These are phyloP conservation scores for Phaeosphaeria sp. DNA, from an alignment of 2,329 filamentous ascomycete species.

Conservation along the genomic window DNA sequence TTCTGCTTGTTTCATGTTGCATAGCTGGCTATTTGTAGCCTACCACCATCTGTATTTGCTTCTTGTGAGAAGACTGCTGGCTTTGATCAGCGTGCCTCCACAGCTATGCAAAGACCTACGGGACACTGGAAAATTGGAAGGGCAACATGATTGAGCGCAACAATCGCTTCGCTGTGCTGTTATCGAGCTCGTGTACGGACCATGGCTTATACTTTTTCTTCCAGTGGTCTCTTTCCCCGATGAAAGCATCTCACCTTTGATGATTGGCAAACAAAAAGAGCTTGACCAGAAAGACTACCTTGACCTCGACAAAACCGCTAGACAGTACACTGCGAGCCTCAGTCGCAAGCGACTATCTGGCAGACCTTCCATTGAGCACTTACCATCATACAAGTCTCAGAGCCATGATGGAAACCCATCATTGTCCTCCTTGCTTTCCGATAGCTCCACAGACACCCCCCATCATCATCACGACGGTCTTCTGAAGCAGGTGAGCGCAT, in stretches of 20 bases:
- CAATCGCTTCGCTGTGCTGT: too few relatives aligned
- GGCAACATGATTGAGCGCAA: not conserved
- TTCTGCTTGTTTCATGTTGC: not conserved
- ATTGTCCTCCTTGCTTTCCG: slow-evolving; percentile 37
- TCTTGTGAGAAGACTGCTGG: not conserved
- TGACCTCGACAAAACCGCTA: slow-evolving; percentile 47
- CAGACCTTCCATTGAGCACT: slow-evolving; percentile 46
- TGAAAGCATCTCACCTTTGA: slow-evolving; percentile 56
- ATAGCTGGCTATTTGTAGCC: not conserved
- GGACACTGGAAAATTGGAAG: too few relatives aligned
- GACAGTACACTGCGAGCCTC: slow-evolving; percentile 48
- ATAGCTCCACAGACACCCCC: slow-evolving; percentile 35
- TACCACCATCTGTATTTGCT: too few relatives aligned
- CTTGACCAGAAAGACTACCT: slow-evolving; percentile 52
- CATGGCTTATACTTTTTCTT: slow-evolving; percentile 5
- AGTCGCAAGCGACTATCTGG: slow-evolving; percentile 53
- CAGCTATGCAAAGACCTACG: too few relatives aligned
- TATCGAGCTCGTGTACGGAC: too few relatives aligned
- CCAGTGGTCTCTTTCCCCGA: slow-evolving; percentile 57
- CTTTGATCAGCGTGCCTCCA: too few relatives aligned
- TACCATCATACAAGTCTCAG: slow-evolving; percentile 29
- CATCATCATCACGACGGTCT: slow-evolving; percentile 53
- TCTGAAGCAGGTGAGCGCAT: slow-evolving; percentile 77
- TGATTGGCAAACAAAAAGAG: slow-evolving; percentile 55
- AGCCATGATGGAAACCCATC: slow-evolving; percentile 37